phyloP scores from a whole-genome alignment of 495 filamentous ascomycete species.

The Cryomyces antarcticus region DNA sequence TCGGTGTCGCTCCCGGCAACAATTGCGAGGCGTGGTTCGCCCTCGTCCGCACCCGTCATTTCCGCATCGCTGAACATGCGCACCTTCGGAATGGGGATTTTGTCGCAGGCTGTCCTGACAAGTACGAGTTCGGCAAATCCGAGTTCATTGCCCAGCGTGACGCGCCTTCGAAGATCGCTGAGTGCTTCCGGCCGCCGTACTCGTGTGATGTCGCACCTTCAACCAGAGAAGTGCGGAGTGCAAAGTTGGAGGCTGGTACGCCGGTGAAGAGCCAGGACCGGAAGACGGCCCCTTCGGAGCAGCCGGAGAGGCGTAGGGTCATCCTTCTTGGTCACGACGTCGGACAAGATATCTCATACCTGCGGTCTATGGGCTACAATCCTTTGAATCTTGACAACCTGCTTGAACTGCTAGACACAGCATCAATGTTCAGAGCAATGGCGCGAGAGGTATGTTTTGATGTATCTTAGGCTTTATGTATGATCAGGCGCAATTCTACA shows the following conservation, averaged over 20 bases:
- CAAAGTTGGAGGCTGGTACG: not conserved
- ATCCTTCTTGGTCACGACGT: slow-evolving; percentile 65
- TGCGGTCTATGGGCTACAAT: slow-evolving; percentile 39
- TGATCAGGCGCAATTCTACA: no score
- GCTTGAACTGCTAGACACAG: slow-evolving; percentile 49
- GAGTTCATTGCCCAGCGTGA: slow-evolving; percentile 20
- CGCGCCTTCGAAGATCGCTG: slow-evolving; percentile 22
- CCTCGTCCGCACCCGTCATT: slow-evolving; percentile 47
- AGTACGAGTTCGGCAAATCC: slow-evolving; percentile 48
- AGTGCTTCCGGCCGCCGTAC: slow-evolving; percentile 31
- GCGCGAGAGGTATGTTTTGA: no score
- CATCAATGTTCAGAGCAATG: slow-evolving; percentile 25
- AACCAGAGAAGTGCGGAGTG: slow-evolving; percentile 1
- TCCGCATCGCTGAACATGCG: slow-evolving; percentile 49
- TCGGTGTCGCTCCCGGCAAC: slow-evolving; percentile 33
- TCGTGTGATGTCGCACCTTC: slow-evolving; percentile 10
- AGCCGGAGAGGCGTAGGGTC: slow-evolving; percentile 29
- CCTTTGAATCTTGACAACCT: slow-evolving; percentile 28
- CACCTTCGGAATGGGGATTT: slow-evolving; percentile 42
- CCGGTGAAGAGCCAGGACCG: slow-evolving; percentile 4
- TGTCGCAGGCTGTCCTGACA: slow-evolving; percentile 46
- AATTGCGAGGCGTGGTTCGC: slow-evolving; percentile 40
- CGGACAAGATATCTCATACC: slow-evolving; percentile 42
- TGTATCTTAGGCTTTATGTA: no score
- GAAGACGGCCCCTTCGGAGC: not conserved